phyloP scores from a whole-genome alignment of 106 monocot genomes.

The Xerophyta viscosa region DNA sequence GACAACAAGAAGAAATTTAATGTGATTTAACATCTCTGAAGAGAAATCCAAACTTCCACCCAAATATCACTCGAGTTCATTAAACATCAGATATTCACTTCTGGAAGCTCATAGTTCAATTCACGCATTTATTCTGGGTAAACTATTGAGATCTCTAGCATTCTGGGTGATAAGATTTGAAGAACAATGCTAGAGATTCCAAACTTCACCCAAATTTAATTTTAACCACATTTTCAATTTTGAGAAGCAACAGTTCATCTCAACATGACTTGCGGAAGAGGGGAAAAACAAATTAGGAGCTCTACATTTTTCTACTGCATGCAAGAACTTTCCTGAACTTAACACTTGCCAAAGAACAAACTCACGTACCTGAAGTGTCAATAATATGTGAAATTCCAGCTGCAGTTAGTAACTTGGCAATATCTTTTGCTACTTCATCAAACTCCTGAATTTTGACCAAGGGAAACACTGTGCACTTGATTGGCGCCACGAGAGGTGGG shows the following conservation, averaged over 20 bases:
- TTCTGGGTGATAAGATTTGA: too few species aligned
- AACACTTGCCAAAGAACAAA: background rate
- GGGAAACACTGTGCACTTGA: constrained; percentile 95
- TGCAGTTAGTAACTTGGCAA: constrained; percentile 53
- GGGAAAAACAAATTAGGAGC: background rate
- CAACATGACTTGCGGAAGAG: too few species aligned
- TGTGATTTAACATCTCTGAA: background rate
- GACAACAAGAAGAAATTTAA: background rate
- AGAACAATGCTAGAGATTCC: too few species aligned
- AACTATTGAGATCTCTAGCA: too few species aligned
- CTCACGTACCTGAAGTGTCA: constrained; percentile 77
- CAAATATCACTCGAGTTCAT: too few species aligned
- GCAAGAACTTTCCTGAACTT: background rate
- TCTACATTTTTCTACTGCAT: background rate
- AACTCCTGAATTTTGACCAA: constrained; percentile 71
- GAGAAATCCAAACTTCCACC: background rate
- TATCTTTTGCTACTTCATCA: constrained; percentile 70
- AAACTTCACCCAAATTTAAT: too few species aligned
- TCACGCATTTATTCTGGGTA: too few species aligned
- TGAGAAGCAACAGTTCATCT: too few species aligned
- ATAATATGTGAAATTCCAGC: constrained; percentile 88
- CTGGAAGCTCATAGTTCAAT: too few species aligned
- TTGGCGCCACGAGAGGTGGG: constrained; percentile 81
- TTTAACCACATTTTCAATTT: too few species aligned
- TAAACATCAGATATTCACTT: too few species aligned